Evolutionary conservation across 169 alveolate genomes (phyloP), one percentile per base, ranked within the genome.

Genomic region (Eimeria zaria): DNA sequence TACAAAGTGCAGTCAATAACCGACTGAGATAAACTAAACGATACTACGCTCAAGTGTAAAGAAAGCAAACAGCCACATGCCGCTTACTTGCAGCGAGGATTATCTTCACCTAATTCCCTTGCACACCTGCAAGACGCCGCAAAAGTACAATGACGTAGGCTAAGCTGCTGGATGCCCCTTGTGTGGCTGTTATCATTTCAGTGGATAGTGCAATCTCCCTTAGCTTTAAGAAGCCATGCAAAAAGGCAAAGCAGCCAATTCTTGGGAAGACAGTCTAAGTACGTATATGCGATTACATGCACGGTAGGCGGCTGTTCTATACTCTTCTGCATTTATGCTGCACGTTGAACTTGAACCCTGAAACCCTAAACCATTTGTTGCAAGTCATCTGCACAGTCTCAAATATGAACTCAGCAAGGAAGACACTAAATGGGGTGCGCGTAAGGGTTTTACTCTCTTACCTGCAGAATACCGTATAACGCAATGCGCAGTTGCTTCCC

Each of bases 31-130:
- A 12, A 5, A 51, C 18, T 48, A 69, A 39, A 62, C 33, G 27
- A 24, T 1, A 5, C 7, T 6, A 69, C 58, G 58, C 48, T 6
- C 14, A 69, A 33, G 78, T 69, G 48, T 69, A 69, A 4, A 1
- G 41, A 46, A 48, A 30, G n/a, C 5, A 30, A 55, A 53, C 1
- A 20, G 53, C 71, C 6, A 18, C 46, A 55, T 53, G 51, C 73
- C 6, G 74, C 96, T 58, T 44, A 91, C 96, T 91, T 91, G 96
- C 96, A 91, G 36, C 96, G 80, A 12, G 96, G 74, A 60, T 91
- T 36, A 8, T 91, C 96, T 24, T 91, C 96, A 8, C 96, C 96
- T 22, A 91, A 80, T 80, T 91, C 96, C 85, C 67, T 76, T 46
- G 91, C 91, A 60, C 96, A 91, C 20, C 90, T 81, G 90, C 67